Percentiles rank a stretch among this genome's conserved stretches.
Evolutionary conservation across 225 moss, liverwort and hornwort genomes (phyloP).

Genomic region (Pseudoscleropodium purum): DNA sequence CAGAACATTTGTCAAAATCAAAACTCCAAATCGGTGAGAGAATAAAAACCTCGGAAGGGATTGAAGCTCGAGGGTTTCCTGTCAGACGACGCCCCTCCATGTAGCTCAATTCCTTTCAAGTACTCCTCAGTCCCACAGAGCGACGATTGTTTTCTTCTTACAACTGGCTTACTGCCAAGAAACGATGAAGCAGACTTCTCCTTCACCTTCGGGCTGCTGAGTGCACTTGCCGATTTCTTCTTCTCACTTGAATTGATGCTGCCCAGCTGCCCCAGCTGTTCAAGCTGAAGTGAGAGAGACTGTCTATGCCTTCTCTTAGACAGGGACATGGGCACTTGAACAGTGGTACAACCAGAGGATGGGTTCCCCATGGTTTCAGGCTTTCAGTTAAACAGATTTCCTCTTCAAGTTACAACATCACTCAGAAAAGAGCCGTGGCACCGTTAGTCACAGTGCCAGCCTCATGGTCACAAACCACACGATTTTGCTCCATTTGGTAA

Average conservation of each 20-base stretch:
- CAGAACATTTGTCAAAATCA: neutral
- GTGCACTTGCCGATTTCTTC: slow-evolving; percentile 2
- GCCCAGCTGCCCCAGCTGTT: slow-evolving; percentile 27
- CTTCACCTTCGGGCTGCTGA: slow-evolving; percentile 13
- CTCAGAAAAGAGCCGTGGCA: neutral
- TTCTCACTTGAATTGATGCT: neutral
- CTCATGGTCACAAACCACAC: neutral
- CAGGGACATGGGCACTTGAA: slow-evolving; percentile 22
- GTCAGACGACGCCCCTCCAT: slow-evolving; percentile 8
- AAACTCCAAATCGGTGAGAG: neutral
- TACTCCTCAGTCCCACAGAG: slow-evolving; percentile 22
- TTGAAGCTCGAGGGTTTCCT: slow-evolving; percentile 18
- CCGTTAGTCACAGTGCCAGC: neutral
- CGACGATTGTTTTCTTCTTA: slow-evolving; percentile 16
- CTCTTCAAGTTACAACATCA: neutral
- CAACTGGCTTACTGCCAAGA: slow-evolving; percentile 2
- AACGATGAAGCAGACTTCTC: slow-evolving; percentile 12
- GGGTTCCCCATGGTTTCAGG: slow-evolving; percentile 26
- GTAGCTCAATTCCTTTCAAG: slow-evolving; percentile 17
- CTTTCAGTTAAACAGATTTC: neutral
- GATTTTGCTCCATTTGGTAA: neutral
- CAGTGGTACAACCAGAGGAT: slow-evolving; percentile 6
- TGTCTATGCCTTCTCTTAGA: slow-evolving; percentile 24
- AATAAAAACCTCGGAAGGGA: slow-evolving; percentile 16
- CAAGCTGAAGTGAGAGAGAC: slow-evolving; percentile 39